A percentile compares a stretch with the other conserved stretches of the same genome.
phyloP scores from a whole-genome alignment of 352 stramenopile species.

The Phytophthora nicotianae region DNA sequence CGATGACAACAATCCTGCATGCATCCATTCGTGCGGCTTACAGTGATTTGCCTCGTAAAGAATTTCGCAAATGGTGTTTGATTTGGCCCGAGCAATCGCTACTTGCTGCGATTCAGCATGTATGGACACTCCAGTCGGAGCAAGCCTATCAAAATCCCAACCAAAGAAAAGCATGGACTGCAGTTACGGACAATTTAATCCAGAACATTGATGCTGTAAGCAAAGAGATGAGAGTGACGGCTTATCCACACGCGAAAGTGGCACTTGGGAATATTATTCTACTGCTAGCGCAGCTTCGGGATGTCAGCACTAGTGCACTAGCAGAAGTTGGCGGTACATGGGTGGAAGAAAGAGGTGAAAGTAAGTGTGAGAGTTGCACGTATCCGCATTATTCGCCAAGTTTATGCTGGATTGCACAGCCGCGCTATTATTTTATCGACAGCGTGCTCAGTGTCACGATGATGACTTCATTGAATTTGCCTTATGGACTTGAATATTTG shows the following conservation, averaged over 20 bases:
- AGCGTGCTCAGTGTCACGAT: conserved; percentile 56
- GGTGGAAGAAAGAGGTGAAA: conserved; percentile 14
- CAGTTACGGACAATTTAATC: conserved; percentile 30
- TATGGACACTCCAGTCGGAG: conserved; percentile 70
- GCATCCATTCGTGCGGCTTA: conserved; percentile 65
- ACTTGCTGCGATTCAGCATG: conserved; percentile 50
- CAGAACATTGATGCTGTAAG: conserved; percentile 44
- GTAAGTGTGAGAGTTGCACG: conserved; percentile 8
- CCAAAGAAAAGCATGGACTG: conserved; percentile 39
- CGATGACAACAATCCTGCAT: conserved; percentile 71
- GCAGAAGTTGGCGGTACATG: conserved; percentile 34
- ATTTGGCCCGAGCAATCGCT: conserved; percentile 82
- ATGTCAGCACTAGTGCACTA: conserved; percentile 44
- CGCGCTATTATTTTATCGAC: conserved; percentile 71
- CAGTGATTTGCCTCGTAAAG: conserved; percentile 69
- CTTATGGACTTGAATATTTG: conserved; percentile 77
- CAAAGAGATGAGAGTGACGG: conserved; percentile 60
- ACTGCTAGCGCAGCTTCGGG: conserved; percentile 54
- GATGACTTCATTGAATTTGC: conserved; percentile 47
- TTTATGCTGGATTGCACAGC: conserved; percentile 62
- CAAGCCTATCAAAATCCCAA: conserved; percentile 36
- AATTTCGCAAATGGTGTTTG: conserved; percentile 85
- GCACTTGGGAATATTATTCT: conserved; percentile 57
- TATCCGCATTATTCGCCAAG: conserved; percentile 22
- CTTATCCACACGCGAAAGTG: conserved; percentile 34